Evolutionary conservation across 306 rosid species (phyloP), one percentile per base, ranked within the genome.

Genomic region (Glycine soja): DNA sequence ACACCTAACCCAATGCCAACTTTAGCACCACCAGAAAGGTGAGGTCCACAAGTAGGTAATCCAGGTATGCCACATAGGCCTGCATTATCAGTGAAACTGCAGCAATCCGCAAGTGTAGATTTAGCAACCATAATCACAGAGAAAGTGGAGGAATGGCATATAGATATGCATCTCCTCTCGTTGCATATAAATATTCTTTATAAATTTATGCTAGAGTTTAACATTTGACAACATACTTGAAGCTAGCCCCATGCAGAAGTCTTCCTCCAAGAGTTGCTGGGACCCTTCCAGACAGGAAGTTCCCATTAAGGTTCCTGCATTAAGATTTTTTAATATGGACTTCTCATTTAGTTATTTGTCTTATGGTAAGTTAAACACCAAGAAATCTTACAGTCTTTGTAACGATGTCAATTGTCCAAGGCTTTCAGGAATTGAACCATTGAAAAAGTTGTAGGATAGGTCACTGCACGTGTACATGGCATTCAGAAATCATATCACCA

Each of bases 1-100:
- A 85, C 86, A 81, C 94, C 98, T 10, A 95, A 75, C 2, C 84
- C 97, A 84, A 95, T 88, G 54, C 98, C 99, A 72, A 95, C 77
- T 88, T 86, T 92, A 30, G 90, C 89, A 38, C 91, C 97, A 10
- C 86, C 84, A 8, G 97, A 87, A 42, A 95, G 89, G 77, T 90
- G 97, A 74, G 88, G 83, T 78, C 97, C 93, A 32, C 99, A 93
- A 18, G 91, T 77, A 59, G 87, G 92, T 62, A 96, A 84, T 70
- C 97, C 98, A 52, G 98, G 99, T 69, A 96, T 93, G 43, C 99
- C 97, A 74, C 99, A 93, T 47, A 93, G 92, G 50, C 98, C 97
- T 61, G 79, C 36, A 81, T 96, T 96, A 86, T 93, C 99, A 7
- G 99, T 96, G 85, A 96, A 96, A 86, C 99, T 96, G 97, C 82